Conservation (phyloP, 2,329 filamentous ascomycete genomes). For the Hypoxylon sp. region DNA sequence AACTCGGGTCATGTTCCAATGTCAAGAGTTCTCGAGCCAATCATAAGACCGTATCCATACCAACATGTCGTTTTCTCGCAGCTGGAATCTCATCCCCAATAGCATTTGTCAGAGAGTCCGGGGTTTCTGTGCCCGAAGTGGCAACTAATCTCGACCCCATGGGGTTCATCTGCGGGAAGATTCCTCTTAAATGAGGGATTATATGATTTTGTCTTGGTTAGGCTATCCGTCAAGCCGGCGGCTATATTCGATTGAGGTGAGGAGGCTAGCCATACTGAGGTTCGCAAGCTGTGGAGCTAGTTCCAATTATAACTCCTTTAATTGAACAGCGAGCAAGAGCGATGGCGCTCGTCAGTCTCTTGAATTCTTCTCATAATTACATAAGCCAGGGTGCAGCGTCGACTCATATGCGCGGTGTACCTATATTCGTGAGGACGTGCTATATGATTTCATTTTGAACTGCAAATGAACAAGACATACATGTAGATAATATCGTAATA, state of each 20-base stretch:
- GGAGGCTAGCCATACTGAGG: slow-evolving; percentile 6
- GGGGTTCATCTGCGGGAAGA: slow-evolving; percentile 26
- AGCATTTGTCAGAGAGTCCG: slow-evolving; percentile 18
- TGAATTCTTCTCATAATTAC: not conserved
- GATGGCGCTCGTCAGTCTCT: not conserved
- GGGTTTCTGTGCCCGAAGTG: slow-evolving; percentile 27
- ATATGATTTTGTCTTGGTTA: slow-evolving; percentile 24
- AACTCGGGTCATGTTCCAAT: slow-evolving; percentile 22
- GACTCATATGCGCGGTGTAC: not conserved
- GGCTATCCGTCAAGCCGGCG: slow-evolving; percentile 35
- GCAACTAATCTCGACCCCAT: slow-evolving; percentile 22
- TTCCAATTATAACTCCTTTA: slow-evolving; percentile 8
- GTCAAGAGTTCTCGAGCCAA: slow-evolving; percentile 20
- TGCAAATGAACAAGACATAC: not conserved
- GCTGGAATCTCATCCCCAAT: slow-evolving; percentile 6
- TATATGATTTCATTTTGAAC: not conserved
- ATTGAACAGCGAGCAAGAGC: not conserved
- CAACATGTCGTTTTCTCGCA: slow-evolving; percentile 12
- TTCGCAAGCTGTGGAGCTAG: not conserved
- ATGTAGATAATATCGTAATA: not conserved
- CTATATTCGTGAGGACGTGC: not conserved
- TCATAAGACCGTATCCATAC: slow-evolving; percentile 6
- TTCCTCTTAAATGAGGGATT: not conserved
- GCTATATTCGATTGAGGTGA: slow-evolving; percentile 36
- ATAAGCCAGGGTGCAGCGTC: not conserved